Base-by-base conservation (phyloP, 768 basidiomycete genomes). In the Russula sp. region DNA sequence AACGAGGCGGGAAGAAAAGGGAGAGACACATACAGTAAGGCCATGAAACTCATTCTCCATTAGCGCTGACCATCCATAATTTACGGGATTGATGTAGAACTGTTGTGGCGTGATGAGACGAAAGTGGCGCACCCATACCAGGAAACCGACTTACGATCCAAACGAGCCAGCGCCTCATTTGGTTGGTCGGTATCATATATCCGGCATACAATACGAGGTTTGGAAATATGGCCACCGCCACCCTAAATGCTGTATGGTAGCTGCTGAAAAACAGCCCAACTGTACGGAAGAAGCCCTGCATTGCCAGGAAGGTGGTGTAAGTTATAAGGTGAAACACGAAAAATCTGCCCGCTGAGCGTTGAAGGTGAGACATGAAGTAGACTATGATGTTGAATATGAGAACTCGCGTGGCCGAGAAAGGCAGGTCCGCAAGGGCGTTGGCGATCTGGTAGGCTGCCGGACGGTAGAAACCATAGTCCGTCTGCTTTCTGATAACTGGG, bases 1-100 rank as follows among this genome's bases (percentile, higher is more conserved):
- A 80, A 83, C 18, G 36, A 10, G 11, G 42, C 34, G 20, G 22
- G 22, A 32, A 81, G 81, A 7, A 1, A 83, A 20, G n/a, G 8
- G 38, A 24, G 9, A 34, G 14, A 49, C 10, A 57, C 66, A 13
- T 67, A 69, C 68, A 18, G 57, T 51, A 56, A 86, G 83, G 13
- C 83, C 82, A 79, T 79, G 82, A 75, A 95, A 94, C 72, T 96
- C 94, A 72, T 94, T 95, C 74, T 89, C 85, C 86, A 95, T 89
- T 49, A 82, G 78, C 2, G 83, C 86, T 65, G 88, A 83, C 82
- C 89, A 94, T 0, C 83, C 86, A 52, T 67, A 68, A 30, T 28
- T 42, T 3, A 69, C 9, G 0, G 94, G 94, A 72, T 94, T 88
- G 66, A 92, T 73, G 75, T 94, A 94, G 77, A 81, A 90, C 86